Evolutionary conservation across 108 stramenopile species (phyloP), one percentile per base, ranked within the genome.

Genomic region (Cyclotella distinguenda): DNA sequence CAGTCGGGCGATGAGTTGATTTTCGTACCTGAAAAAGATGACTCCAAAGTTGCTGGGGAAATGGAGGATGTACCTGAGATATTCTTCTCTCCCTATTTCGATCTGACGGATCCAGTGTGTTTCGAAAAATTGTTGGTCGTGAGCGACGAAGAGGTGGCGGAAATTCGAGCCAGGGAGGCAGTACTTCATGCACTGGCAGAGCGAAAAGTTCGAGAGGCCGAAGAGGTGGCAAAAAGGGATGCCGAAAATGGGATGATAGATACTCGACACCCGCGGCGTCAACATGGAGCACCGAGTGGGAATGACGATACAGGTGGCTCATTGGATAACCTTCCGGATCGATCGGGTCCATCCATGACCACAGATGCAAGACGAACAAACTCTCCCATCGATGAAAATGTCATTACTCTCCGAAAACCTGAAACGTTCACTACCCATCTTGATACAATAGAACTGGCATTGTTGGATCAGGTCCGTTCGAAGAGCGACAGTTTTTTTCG

Each of bases 401-500:
- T 87, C 6, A 74, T 90, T 23, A 82, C 82, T 19, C 51, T 83
- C 10, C 70, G 78, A 43, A 79, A 83, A 49, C 88, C 84, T 22
- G 89, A 89, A 62, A 60, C 75, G 1, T 82, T 91, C 51, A 80
- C 87, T 5, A 32, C 59, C n/a, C 80, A 85, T 56, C 65, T 95
- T 49, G 94, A 95, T 55, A 57, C 60, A 26, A 87, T 95, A 10
- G 94, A 95, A 59, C 49, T 95, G 30, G 84, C 87, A 8, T 51
- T 95, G 39, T 70, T 90, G 31, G 76, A 94, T 23, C 88, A 91
- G 64, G 90, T 95, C 16, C 75, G 89, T 42, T 74, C 84, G 40
- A 86, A 90, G 64, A 81, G 81, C 11, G 68, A 60, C 21, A 74
- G 84, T 40, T 95, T 91, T 59, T 95, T 95, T 77, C 86, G 89